phyloP scores from a whole-genome alignment of 1,284 basidiomycete species.

The Sanghuangporus sanghuang region DNA sequence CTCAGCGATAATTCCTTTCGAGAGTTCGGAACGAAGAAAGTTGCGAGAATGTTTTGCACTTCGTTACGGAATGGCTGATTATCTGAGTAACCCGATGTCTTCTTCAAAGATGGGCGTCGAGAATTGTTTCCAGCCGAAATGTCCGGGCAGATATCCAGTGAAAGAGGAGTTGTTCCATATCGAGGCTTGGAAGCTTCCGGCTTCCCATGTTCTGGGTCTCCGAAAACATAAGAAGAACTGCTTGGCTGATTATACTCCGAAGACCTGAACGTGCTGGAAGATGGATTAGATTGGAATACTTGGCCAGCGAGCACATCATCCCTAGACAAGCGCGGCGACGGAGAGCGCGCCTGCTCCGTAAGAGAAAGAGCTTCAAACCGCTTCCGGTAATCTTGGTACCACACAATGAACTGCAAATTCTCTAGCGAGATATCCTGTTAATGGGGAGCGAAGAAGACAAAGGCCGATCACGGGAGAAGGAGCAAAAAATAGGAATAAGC shows the following conservation, averaged over 20 bases:
- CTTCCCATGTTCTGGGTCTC: too few relatives aligned
- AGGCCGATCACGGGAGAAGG: neutral
- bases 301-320: constrained; percentile 17
- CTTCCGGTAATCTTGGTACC: constrained; percentile 36
- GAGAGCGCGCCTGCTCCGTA: constrained; percentile 21
- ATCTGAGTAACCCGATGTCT: constrained; percentile 6
- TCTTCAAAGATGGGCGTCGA: constrained; percentile 9
- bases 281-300: constrained; percentile 19
- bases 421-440: constrained; percentile 35
- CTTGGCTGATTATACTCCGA: neutral
- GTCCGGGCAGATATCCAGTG: neutral
- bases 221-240: too few relatives aligned
- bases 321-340: constrained; percentile 1
- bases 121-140: neutral
- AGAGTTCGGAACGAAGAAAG: constrained; percentile 32
- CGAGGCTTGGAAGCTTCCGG: too few relatives aligned
- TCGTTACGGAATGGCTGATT: constrained; percentile 30
- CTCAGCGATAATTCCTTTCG: constrained; percentile 34
- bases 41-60: constrained; percentile 30
- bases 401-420: constrained; percentile 38
- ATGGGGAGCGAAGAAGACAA: neutral
- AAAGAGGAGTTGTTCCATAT: neutral
- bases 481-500: neutral
- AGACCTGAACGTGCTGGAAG: constrained; percentile 8
- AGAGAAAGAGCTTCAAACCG: constrained; percentile 30